Conservation (phyloP, 1,284 basidiomycete species). For the Boletus sp. region DNA sequence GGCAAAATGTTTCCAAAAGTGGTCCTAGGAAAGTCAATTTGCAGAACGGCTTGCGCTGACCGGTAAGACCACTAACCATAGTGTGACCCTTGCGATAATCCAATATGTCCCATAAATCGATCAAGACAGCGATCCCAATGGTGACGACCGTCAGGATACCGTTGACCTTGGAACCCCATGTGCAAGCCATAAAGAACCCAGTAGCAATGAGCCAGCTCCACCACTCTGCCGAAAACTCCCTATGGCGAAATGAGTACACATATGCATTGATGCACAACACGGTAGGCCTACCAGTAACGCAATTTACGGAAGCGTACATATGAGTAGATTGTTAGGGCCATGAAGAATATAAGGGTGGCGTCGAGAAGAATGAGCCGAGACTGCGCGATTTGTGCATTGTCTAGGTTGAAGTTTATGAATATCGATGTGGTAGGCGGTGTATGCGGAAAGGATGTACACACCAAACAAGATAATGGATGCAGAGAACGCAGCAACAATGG, state of each 20-base stretch:
- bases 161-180: slow-evolving; percentile 98
- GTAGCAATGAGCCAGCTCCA: slow-evolving; percentile 94
- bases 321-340: slow-evolving; percentile 90
- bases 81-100: slow-evolving; percentile 82
- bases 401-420: slow-evolving; percentile 42
- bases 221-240: slow-evolving; percentile 87
- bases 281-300: slow-evolving; percentile 72
- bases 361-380: slow-evolving; percentile 96
- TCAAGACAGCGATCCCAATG: slow-evolving; percentile 87
- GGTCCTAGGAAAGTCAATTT: slow-evolving; percentile 54
- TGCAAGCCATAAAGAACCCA: slow-evolving; percentile 91
- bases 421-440: background rate
- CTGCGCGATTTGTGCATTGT: slow-evolving; percentile 96
- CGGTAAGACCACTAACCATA: slow-evolving; percentile 59
- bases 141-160: slow-evolving; percentile 90
- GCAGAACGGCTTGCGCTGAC: background rate
- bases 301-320: slow-evolving; percentile 96
- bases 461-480: slow-evolving; percentile 86
- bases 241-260: slow-evolving; percentile 28
- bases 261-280: background rate
- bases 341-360: slow-evolving; percentile 94
- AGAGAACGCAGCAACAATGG: slow-evolving; percentile 85
- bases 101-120: slow-evolving; percentile 94
- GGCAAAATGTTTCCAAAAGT: slow-evolving; percentile 87
- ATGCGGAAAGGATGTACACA: slow-evolving; percentile 38